phyloP scores from a whole-genome alignment of 202 grass and related monocot species.

The Eragrostis tef region DNA sequence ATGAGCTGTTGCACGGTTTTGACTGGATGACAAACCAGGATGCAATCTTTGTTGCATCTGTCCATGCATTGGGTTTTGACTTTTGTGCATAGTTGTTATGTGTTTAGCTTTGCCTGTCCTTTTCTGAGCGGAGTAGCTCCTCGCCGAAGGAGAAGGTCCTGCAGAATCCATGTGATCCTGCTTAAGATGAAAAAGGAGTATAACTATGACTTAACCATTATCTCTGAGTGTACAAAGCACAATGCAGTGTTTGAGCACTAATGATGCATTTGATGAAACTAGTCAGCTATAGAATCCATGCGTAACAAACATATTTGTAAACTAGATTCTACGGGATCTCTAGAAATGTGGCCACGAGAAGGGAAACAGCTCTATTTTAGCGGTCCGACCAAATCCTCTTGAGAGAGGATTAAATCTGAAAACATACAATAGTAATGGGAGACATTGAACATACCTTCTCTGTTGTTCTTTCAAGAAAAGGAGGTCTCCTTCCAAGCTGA shows the following conservation, averaged over 20 bases:
- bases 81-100: conserved; percentile 37
- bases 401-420: conserved; percentile 21
- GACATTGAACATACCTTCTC: conserved; percentile 51
- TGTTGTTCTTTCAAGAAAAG: conserved; percentile 48
- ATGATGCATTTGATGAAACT: conserved; percentile 20
- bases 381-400: too few relatives aligned
- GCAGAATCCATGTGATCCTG: conserved; percentile 45
- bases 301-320: conserved; percentile 31
- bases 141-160: conserved; percentile 57
- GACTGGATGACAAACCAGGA: conserved; percentile 75
- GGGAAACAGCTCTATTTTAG: too few relatives aligned
- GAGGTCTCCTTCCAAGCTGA: conserved; percentile 77
- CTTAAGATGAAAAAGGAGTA: conserved; percentile 1
- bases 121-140: conserved; percentile 47
- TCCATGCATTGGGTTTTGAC: conserved; percentile 42
- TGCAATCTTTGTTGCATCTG: conserved; percentile 58
- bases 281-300: conserved; percentile 1
- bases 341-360: conserved; percentile 28
- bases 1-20: conserved; percentile 81
- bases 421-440: neutral
- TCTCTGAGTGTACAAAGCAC: neutral
- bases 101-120: conserved; percentile 50
- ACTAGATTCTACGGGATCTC: neutral
- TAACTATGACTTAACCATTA: conserved; percentile 11
- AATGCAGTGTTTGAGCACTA: conserved; percentile 31